Evolutionary conservation across 257 asterid genomes (phyloP).

Genomic region (Solanum pennellii): DNA sequence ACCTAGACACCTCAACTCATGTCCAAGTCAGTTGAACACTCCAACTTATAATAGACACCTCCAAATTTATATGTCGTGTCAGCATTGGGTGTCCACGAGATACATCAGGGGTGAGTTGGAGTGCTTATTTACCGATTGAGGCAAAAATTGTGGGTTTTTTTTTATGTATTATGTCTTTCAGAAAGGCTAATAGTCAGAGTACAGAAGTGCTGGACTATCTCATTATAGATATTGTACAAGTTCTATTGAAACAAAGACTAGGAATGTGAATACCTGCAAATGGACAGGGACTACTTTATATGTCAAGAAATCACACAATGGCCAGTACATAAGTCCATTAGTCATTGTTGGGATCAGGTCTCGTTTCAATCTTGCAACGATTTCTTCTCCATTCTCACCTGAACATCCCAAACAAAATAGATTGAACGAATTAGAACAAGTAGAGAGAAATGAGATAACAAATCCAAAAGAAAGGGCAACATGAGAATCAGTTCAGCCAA

Average conservation of each 20-base stretch:
- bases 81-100: too few species aligned
- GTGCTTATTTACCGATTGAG: neutral
- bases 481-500: neutral
- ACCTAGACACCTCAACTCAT: neutral
- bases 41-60: neutral
- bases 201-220: neutral
- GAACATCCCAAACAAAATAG: conserved; percentile 1
- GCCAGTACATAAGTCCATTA: conserved; percentile 79
- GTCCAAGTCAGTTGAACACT: neutral
- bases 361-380: conserved; percentile 64
- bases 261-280: conserved; percentile 45
- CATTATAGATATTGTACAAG: neutral
- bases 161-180: neutral
- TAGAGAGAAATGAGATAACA: neutral
- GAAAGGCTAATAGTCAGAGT: neutral
- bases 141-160: neutral
- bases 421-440: neutral
- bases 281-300: conserved; percentile 72
- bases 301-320: conserved; percentile 75
- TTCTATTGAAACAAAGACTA: neutral
- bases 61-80: neutral
- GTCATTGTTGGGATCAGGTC: conserved; percentile 71
- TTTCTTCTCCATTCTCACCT: conserved; percentile 60
- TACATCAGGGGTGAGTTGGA: neutral
- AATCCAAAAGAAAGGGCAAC: neutral